These are phyloP conservation scores for Heterobasidion annosum DNA, from an alignment of 1,284 basidiomycete species.

Conservation along the genomic window DNA sequence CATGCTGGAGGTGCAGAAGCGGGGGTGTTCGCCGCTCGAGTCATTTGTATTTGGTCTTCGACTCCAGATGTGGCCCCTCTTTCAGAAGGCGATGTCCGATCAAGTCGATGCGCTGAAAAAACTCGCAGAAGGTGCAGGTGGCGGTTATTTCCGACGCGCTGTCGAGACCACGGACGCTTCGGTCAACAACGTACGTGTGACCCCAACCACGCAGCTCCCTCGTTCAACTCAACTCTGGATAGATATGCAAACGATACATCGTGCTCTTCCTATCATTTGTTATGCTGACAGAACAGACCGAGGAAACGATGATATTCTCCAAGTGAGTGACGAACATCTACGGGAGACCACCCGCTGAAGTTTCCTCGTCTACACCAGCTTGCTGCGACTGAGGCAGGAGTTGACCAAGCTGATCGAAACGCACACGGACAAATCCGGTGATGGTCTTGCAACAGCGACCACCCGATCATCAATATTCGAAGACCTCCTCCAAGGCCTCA, in stretches of 20 bases:
- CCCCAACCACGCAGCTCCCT: not conserved
- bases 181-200: constrained; percentile 47
- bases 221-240: not conserved
- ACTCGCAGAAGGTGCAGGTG: constrained; percentile 60
- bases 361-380: constrained; percentile 31
- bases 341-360: not conserved
- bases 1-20: constrained; percentile 61
- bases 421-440: constrained; percentile 63
- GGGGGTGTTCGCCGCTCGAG: constrained; percentile 72
- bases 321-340: constrained; percentile 46
- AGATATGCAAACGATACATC: constrained; percentile 62
- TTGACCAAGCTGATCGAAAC: constrained; percentile 69
- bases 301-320: constrained; percentile 92
- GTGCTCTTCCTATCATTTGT: constrained; percentile 75
- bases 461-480: constrained; percentile 73
- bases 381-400: constrained; percentile 81
- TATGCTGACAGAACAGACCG: constrained; percentile 70
- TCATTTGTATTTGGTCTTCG: constrained; percentile 73
- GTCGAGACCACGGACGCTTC: constrained; percentile 60
- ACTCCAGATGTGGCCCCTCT: constrained; percentile 84
- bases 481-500: constrained; percentile 67
- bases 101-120: constrained; percentile 77
- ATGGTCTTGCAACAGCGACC: constrained; percentile 54
- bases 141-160: constrained; percentile 55
- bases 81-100: constrained; percentile 82